Percentiles rank a stretch among this genome's conserved stretches.
These are phyloP conservation scores for Starmera dryadoides DNA, from an alignment of 805 yeast species.

Conservation along the genomic window DNA sequence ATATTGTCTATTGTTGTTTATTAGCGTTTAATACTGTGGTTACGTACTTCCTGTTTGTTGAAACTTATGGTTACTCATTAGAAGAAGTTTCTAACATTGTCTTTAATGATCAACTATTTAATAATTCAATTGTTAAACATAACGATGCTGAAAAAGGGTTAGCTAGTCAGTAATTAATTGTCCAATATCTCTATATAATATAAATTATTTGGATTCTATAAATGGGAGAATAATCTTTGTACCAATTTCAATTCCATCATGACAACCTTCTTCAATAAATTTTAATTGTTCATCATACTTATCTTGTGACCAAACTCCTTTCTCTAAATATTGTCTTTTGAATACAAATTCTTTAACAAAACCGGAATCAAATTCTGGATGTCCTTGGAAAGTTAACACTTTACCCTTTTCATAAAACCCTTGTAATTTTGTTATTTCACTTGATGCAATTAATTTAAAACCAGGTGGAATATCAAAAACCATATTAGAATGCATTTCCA, in stretches of 20 bases:
- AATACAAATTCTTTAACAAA: background rate
- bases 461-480: slow-evolving; percentile 37
- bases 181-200: too few relatives aligned
- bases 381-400: slow-evolving; percentile 76
- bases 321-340: background rate
- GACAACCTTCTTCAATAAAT: background rate
- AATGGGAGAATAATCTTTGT: too few relatives aligned
- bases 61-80: slow-evolving; percentile 24
- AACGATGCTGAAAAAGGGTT: too few relatives aligned
- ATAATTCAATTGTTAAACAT: too few relatives aligned
- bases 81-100: slow-evolving; percentile 22
- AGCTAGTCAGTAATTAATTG: too few relatives aligned
- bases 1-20: slow-evolving; percentile 23
- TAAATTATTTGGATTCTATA: too few relatives aligned
- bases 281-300: background rate
- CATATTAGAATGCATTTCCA: slow-evolving; percentile 55
- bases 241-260: background rate
- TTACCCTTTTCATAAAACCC: slow-evolving; percentile 50
- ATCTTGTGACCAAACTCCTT: background rate
- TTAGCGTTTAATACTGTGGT: slow-evolving; percentile 17
- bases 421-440: slow-evolving; percentile 52
- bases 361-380: slow-evolving; percentile 63
- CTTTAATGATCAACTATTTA: background rate
- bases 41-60: slow-evolving; percentile 21
- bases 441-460: slow-evolving; percentile 41